Conservation (phyloP, 345 rosid genomes). For the Eucalyptus decipiens region DNA sequence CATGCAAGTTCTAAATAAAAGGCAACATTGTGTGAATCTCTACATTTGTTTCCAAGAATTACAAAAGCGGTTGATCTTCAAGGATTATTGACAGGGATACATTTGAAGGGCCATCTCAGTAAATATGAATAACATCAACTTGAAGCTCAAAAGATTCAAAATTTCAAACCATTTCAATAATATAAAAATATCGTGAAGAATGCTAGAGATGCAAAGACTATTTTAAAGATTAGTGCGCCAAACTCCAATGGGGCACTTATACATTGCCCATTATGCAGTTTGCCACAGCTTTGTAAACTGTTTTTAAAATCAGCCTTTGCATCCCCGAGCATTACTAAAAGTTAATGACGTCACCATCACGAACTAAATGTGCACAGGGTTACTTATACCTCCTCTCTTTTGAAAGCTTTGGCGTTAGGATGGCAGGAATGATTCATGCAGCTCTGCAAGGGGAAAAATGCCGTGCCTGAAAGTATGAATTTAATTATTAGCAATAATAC, state of each 20-base stretch:
- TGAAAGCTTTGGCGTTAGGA: constrained; percentile 91
- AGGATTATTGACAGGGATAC: background rate
- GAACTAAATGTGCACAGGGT: background rate
- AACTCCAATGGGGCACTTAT: background rate
- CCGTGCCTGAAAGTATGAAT: constrained; percentile 47
- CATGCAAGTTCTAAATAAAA: background rate
- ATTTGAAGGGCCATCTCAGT: background rate
- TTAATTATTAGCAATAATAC: background rate
- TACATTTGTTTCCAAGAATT: background rate
- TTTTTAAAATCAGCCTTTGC: background rate
- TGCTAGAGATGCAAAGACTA: background rate
- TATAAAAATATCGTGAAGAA: background rate
- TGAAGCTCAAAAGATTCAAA: background rate
- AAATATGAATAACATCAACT: background rate
- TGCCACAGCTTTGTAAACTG: background rate
- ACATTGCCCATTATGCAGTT: background rate
- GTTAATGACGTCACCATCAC: background rate
- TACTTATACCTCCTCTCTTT: constrained; percentile 69
- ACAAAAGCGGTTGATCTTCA: background rate
- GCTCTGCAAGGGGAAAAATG: constrained; percentile 88
- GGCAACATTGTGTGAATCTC: background rate
- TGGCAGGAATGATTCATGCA: constrained; percentile 92
- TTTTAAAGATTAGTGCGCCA: background rate
- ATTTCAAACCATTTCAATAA: background rate
- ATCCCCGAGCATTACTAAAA: background rate